Evolutionary conservation across 2,329 filamentous ascomycete species (phyloP), one percentile per base, ranked within the genome.

Genomic region (Triangularia setosa): DNA sequence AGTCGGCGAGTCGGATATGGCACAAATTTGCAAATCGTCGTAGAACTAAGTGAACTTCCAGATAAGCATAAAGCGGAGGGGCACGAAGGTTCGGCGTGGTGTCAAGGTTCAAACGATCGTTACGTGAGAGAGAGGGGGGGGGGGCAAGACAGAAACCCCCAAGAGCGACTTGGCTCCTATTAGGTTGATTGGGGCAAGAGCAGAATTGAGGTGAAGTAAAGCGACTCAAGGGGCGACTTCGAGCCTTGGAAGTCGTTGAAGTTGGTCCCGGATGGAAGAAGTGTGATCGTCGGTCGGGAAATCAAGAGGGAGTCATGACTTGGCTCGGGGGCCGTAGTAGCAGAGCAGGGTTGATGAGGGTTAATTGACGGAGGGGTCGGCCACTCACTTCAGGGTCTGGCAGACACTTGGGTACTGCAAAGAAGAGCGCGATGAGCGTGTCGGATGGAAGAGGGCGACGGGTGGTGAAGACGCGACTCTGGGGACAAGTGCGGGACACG

Each of bases 301-400:
- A 55, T 55, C 52, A 24, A 55, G 27, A 55, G 52, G 52, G 52
- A 55, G 52, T 55, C 52, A 55, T 55, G 52, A 55, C 23, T 55
- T 27, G 52, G 52, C 52, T 28, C 52, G 52, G 25, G 40, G 52
- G 23, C 52, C 52, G 23, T 28, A 25, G 52, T 7, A 27, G 52
- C 54, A 40, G 60, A 58, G 66, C 62, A 64, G 62, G 64, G 65
- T 63, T 62, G 65, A 60, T 67, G 60, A 63, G 65, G 65, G 64
- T 56, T 62, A 67, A 69, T 69, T 62, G 62, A 62, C 67, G 62
- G 65, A 67, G 64, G 67, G 67, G 65, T 67, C 62, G 58, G 35
- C 55, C 65, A 69, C 67, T 65, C 64, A 69, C 67, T 65, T 58
- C 66, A 61, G 52, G 58, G 48, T 27, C 57, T 59, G 33, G 54